These are phyloP conservation scores for Trichocomaceae sp. DNA, from an alignment of 2,329 filamentous ascomycete species.

Conservation along the genomic window DNA sequence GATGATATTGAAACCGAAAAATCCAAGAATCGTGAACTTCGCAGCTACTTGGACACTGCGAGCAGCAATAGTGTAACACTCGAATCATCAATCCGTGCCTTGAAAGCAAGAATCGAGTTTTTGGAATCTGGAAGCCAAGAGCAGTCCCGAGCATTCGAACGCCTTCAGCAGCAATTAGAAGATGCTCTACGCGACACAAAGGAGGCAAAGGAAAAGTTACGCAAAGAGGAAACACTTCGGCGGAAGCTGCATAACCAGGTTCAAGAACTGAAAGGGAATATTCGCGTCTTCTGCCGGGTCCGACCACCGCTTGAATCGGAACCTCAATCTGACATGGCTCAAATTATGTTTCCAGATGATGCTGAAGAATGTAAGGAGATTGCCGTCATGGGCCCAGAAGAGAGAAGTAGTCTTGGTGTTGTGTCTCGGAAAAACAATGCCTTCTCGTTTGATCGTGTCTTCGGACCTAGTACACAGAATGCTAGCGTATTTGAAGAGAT, in stretches of 20 bases:
- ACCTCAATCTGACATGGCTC: conserved; percentile 55
- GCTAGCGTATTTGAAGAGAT: conserved; percentile 91
- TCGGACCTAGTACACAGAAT: conserved; percentile 70
- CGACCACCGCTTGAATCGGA: conserved; percentile 63
- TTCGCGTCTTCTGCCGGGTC: conserved; percentile 94
- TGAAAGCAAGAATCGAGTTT: conserved; percentile 78
- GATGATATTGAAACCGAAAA: conserved; percentile 57
- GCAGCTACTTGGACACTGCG: conserved; percentile 54
- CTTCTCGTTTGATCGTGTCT: conserved; percentile 92
- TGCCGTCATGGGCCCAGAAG: conserved; percentile 72
- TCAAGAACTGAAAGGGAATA: conserved; percentile 95
- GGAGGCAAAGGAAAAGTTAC: conserved; percentile 69
- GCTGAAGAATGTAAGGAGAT: conserved; percentile 84
- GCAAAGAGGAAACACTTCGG: conserved; percentile 83
- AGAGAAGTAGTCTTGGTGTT: conserved; percentile 71
- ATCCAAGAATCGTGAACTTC: conserved; percentile 51
- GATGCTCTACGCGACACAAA: conserved; percentile 66
- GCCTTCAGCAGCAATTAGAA: conserved; percentile 71
- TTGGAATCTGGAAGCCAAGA: conserved; percentile 84
- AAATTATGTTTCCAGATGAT: conserved; percentile 70
- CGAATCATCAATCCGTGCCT: conserved; percentile 66
- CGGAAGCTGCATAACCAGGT: conserved; percentile 95
- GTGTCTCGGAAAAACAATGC: conserved; percentile 71
- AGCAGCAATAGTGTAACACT: conserved; percentile 58
- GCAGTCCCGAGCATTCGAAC: conserved; percentile 77